Base-by-base conservation (phyloP, 805 yeast species). In the Saccharomycopsis guyanensis region DNA sequence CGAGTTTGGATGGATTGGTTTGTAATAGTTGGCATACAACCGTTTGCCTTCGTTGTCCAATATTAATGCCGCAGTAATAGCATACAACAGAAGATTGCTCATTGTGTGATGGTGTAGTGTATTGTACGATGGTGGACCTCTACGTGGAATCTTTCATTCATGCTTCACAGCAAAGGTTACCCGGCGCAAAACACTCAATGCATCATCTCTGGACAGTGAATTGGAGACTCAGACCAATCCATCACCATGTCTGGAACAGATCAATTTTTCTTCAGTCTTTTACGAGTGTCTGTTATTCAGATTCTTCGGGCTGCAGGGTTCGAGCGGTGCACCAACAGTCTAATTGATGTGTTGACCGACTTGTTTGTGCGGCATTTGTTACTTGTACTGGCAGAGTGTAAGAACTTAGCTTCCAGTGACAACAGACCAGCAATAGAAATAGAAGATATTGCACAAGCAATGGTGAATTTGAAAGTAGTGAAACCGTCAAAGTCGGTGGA, bases 1-100 rank as follows among this genome's bases (percentile, higher is more conserved):
- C 44, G 52, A 37, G 58, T 67, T 58, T 57, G 56, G 34, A 53
- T 80, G 80, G 34, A 87, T 84, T 8, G 82, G 76, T 43, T 71
- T 69, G 68, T 82, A 91, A 71, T 91, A 93, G 60, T 89, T 89
- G 53, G 95, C 82, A 58, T 76, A 84, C 35, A 93, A 66, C 56
- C 97, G 71, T 46, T 78, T 73, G 13, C 95, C 96, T 46, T 81
- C 82, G 56, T 70, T 76, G 63, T 89, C 97, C 55, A 93, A 75
- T 54, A 93, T 75, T 55, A 91, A 65, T 38, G 84, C 71, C 3
- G 96, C 93, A 34, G 83, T 74, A 43, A 91, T 80, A 5, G 96
- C 72, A 69, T 91, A 89, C 49, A 93, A 72, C 6, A 94, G 81
- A 35, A 75, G 64, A 53, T 73, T 72, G 39, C 68, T 59, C 56